These are phyloP conservation scores for Pestalotiopsis sp. DNA, from an alignment of 2,329 filamentous ascomycete species.

Conservation along the genomic window DNA sequence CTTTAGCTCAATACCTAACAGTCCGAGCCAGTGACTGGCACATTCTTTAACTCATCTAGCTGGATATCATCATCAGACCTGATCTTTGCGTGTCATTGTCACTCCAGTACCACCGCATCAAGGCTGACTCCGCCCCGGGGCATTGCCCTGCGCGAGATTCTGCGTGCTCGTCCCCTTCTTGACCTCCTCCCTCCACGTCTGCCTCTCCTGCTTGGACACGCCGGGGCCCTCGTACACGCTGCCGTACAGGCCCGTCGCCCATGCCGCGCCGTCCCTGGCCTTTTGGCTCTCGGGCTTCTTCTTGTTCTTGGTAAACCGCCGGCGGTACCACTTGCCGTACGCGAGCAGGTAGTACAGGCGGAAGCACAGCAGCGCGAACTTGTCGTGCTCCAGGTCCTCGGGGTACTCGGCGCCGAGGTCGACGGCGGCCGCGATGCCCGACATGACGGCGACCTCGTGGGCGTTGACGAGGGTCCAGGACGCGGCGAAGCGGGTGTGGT, in stretches of 20 bases:
- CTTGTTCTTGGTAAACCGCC: slow-evolving; percentile 29
- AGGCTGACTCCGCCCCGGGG: slow-evolving; percentile 34
- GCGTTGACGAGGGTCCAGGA: slow-evolving; percentile 69
- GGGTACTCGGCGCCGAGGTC: slow-evolving; percentile 67
- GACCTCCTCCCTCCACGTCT: slow-evolving; percentile 48
- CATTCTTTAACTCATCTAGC: neutral
- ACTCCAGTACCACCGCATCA: slow-evolving; percentile 8
- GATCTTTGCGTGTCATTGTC: neutral
- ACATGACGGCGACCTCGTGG: slow-evolving; percentile 69
- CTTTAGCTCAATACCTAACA: too few relatives aligned
- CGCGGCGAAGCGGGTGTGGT: slow-evolving; percentile 61
- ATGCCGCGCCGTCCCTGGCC: slow-evolving; percentile 52
- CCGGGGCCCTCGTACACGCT: slow-evolving; percentile 62
- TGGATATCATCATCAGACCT: neutral
- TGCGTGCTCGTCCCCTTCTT: slow-evolving; percentile 35
- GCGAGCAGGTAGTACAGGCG: slow-evolving; percentile 61
- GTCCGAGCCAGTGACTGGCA: too few relatives aligned
- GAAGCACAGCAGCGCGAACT: slow-evolving; percentile 62
- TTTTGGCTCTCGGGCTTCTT: slow-evolving; percentile 25
- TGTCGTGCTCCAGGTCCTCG: slow-evolving; percentile 62
- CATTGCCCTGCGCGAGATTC: slow-evolving; percentile 35
- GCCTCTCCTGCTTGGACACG: slow-evolving; percentile 51
- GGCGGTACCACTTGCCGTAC: slow-evolving; percentile 63
- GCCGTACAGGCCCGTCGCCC: slow-evolving; percentile 60
- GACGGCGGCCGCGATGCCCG: slow-evolving; percentile 68